Evolutionary conservation across 2,329 filamentous ascomycete species (phyloP).

Genomic region (Clonostachys solani): DNA sequence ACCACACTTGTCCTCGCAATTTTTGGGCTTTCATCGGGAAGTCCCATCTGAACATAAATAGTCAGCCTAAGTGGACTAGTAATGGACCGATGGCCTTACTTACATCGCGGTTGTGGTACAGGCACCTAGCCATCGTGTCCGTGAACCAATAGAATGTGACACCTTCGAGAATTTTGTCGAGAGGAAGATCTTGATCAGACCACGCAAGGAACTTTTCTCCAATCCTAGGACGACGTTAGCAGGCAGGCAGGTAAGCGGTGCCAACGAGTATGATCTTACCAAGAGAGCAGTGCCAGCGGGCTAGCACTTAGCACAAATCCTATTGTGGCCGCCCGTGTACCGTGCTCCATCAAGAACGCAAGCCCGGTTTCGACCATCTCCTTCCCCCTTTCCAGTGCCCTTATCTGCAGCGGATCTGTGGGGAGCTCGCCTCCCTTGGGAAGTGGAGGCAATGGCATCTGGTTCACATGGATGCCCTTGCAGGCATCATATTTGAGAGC

Average conservation of each 20-base stretch:
- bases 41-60: not conserved
- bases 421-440: constrained; percentile 2
- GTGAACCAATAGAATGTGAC: no score
- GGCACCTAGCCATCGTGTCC: constrained; percentile 32
- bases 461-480: constrained; percentile 2
- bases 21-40: no score
- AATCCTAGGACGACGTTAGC: constrained; percentile 33
- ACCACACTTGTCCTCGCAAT: no score
- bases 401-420: not conserved
- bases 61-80: not conserved
- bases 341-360: constrained; percentile 4
- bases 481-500: not conserved
- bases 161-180: constrained; percentile 28
- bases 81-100: not conserved
- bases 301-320: not conserved
- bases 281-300: constrained; percentile 42
- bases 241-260: constrained; percentile 37
- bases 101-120: constrained; percentile 41
- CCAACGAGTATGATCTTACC: constrained; percentile 16
- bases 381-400: not conserved
- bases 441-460: constrained; percentile 6
- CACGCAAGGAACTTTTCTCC: constrained; percentile 53
- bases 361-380: constrained; percentile 4
- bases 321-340: constrained; percentile 3
- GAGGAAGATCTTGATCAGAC: constrained; percentile 34